Conservation (phyloP, 2,329 filamentous ascomycete genomes). For the Chaetomium strumarium region DNA sequence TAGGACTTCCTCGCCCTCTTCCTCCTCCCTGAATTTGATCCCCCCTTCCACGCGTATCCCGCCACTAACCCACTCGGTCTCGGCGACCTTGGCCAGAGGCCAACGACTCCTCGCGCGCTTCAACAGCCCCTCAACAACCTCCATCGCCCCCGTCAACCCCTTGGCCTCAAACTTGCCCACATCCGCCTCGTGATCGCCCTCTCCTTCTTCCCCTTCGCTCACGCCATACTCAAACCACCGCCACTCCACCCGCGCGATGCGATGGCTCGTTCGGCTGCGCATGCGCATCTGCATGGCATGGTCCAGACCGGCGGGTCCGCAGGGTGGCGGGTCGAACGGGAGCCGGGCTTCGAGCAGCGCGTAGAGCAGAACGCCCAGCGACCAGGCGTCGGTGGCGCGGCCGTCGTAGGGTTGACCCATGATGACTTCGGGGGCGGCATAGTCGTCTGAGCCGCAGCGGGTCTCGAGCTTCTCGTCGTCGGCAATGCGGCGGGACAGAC, state of each 20-base stretch:
- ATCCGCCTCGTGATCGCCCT: slow-evolving; percentile 76
- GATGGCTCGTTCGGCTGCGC: slow-evolving; percentile 77
- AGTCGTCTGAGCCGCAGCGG: slow-evolving; percentile 92
- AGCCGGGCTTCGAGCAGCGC: slow-evolving; percentile 88
- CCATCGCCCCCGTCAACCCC: slow-evolving; percentile 67
- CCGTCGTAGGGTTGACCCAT: slow-evolving; percentile 95
- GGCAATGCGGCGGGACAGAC: slow-evolving; percentile 78
- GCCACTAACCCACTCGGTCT: slow-evolving; percentile 67
- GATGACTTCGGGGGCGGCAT: slow-evolving; percentile 92
- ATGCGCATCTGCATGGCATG: slow-evolving; percentile 53
- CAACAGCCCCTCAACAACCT: slow-evolving; percentile 76
- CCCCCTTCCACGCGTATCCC: slow-evolving; percentile 65
- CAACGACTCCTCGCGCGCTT: slow-evolving; percentile 77
- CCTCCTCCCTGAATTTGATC: slow-evolving; percentile 53
- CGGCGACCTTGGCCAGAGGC: slow-evolving; percentile 66
- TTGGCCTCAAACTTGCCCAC: slow-evolving; percentile 54
- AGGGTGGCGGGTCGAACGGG: slow-evolving; percentile 85
- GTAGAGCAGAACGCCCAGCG: slow-evolving; percentile 86
- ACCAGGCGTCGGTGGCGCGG: slow-evolving; percentile 88
- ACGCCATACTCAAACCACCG: slow-evolving; percentile 83
- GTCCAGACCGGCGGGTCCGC: slow-evolving; percentile 47
- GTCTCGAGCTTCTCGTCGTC: slow-evolving; percentile 87
- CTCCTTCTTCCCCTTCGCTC: slow-evolving; percentile 39
- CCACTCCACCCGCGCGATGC: slow-evolving; percentile 96
- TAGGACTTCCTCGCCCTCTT: slow-evolving; percentile 49